These are phyloP conservation scores for Tetradesmus lagerheimii DNA, from an alignment of 139 green algal genomes.

Conservation along the genomic window DNA sequence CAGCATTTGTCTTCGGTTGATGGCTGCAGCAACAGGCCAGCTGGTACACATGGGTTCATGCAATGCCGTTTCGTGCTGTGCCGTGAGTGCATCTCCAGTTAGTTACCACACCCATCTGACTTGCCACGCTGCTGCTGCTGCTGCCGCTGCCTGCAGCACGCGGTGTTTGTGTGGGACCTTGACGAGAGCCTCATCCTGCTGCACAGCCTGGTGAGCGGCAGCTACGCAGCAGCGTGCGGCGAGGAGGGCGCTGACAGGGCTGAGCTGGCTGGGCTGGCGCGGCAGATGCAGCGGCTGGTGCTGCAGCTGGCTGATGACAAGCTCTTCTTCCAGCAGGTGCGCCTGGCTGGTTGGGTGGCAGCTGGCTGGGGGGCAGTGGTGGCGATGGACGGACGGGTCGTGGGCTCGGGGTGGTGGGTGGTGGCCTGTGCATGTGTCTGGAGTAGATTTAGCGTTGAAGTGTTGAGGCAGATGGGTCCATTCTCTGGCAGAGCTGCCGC, in stretches of 20 bases:
- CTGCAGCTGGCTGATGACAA: constrained; percentile 52
- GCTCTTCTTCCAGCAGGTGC: constrained; percentile 61
- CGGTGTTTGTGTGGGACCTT: constrained; percentile 61
- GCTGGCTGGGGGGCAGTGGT: neutral
- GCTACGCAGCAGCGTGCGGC: constrained; percentile 34
- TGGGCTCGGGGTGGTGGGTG: no score
- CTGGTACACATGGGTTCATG: no score
- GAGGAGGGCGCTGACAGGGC: neutral
- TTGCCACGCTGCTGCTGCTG: neutral
- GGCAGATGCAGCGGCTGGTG: constrained; percentile 52
- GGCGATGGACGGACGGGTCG: no score
- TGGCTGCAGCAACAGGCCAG: no score
- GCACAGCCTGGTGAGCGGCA: constrained; percentile 57
- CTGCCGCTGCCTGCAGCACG: constrained; percentile 28
- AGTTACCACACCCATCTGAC: neutral
- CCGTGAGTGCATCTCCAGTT: no score
- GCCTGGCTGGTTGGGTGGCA: neutral
- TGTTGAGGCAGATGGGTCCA: no score
- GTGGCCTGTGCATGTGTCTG: no score
- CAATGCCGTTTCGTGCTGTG: no score
- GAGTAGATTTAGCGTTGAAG: no score
- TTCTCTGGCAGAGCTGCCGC: no score
- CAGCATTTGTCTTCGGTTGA: no score
- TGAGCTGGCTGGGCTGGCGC: constrained; percentile 7
- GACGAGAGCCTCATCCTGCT: constrained; percentile 69